Conservation (phyloP, 2,329 filamentous ascomycete genomes). For the Ophiostoma novo-ulmi region DNA sequence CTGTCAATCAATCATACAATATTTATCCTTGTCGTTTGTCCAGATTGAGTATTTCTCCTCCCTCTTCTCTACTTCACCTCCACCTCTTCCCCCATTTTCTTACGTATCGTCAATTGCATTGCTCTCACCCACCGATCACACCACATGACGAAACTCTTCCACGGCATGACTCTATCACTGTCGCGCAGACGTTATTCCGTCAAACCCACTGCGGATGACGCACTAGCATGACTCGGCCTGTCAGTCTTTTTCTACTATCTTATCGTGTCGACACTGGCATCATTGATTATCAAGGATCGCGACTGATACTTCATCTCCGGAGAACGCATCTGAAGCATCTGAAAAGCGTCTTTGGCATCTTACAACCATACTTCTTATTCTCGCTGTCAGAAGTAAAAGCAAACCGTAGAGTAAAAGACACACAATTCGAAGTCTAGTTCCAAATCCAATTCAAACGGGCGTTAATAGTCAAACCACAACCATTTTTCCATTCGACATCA, state of each 20-base stretch:
- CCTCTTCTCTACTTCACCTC: neutral
- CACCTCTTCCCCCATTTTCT: neutral
- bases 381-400: too few species aligned
- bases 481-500: conserved; percentile 3
- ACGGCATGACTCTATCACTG: conserved; percentile 9
- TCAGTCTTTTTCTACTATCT: neutral
- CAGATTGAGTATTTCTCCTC: neutral
- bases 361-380: neutral
- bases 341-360: neutral
- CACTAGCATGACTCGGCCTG: conserved; percentile 24
- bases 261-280: neutral
- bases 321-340: neutral
- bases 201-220: conserved; percentile 9
- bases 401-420: neutral
- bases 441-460: neutral
- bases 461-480: neutral
- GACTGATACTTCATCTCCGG: neutral
- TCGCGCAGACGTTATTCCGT: neutral
- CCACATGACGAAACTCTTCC: conserved; percentile 1
- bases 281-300: neutral
- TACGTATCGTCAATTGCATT: neutral
- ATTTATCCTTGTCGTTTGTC: too few species aligned
- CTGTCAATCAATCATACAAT: too few species aligned
- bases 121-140: neutral
- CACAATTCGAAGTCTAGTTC: too few species aligned